Evolutionary conservation across 441 rosid genomes (phyloP).

Genomic region (Mallotus japonicus): DNA sequence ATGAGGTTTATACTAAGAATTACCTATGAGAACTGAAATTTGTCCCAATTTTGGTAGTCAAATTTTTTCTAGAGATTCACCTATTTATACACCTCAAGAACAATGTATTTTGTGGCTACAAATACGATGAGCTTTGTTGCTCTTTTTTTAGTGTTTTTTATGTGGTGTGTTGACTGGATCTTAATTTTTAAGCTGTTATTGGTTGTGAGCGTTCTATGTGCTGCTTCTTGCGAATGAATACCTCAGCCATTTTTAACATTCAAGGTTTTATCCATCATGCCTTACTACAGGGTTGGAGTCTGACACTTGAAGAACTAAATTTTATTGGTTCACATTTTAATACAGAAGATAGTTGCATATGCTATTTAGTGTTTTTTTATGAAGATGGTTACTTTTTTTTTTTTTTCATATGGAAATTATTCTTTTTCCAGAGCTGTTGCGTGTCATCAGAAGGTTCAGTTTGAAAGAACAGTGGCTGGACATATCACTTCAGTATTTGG

Average conservation of each 20-base stretch:
- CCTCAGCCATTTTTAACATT: constrained; percentile 5
- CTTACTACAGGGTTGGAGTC: constrained; percentile 5
- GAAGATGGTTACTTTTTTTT: not conserved
- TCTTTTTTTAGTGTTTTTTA: not conserved
- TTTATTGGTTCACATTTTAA: not conserved
- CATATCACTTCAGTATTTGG: constrained; percentile 55
- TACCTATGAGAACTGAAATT: not conserved
- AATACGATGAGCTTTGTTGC: not conserved
- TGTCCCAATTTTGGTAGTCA: not conserved
- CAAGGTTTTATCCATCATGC: not conserved
- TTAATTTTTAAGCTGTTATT: not conserved
- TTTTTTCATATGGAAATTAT: constrained; percentile 1
- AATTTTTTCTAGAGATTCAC: constrained; percentile 3
- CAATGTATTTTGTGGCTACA: not conserved
- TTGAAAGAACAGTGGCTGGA: constrained; percentile 66
- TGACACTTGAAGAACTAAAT: not conserved
- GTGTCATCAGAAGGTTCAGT: constrained; percentile 68
- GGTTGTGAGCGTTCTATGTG: not conserved
- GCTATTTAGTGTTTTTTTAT: not conserved
- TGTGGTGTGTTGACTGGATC: not conserved
- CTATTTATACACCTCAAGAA: not conserved
- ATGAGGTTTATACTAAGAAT: not conserved
- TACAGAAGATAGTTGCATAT: not conserved
- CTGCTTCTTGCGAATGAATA: not conserved
- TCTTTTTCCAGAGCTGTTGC: constrained; percentile 62